phyloP scores from a whole-genome alignment of 208 protist species.

The Leishmania lainsoni region DNA sequence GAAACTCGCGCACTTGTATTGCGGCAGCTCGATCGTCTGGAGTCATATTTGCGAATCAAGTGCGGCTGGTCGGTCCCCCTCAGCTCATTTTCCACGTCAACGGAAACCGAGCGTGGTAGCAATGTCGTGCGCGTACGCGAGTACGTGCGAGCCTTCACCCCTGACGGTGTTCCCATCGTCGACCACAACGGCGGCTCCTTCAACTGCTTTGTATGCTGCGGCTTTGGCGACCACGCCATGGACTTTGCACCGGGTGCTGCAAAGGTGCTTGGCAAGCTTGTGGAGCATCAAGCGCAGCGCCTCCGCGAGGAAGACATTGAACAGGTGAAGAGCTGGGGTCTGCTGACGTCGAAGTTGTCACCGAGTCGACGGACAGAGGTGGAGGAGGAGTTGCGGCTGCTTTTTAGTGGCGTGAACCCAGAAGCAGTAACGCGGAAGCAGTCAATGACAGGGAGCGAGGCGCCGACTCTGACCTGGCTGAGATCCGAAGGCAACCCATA shows the following conservation, averaged over 20 bases:
- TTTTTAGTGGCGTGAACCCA: constrained; percentile 55
- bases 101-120: not conserved
- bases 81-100: not conserved
- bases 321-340: constrained; percentile 27
- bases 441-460: not conserved
- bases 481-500: constrained; percentile 61
- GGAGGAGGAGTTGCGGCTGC: constrained; percentile 54
- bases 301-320: constrained; percentile 56
- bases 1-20: constrained; percentile 9
- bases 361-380: constrained; percentile 36
- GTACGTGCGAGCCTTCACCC: constrained; percentile 79
- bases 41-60: constrained; percentile 64
- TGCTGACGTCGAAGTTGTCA: constrained; percentile 38
- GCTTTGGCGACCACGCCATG: constrained; percentile 82
- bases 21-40: constrained; percentile 44
- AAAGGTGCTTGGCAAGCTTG: constrained; percentile 72
- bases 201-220: constrained; percentile 87
- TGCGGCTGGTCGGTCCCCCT: constrained; percentile 46
- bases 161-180: constrained; percentile 82
- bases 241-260: constrained; percentile 81
- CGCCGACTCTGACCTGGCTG: constrained; percentile 8
- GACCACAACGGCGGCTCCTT: constrained; percentile 70
- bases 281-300: constrained; percentile 59
- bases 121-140: constrained; percentile 20
- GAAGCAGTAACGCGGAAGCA: not conserved